phyloP scores from a whole-genome alignment of 805 yeast species.

The Suhomyces faveliae region DNA sequence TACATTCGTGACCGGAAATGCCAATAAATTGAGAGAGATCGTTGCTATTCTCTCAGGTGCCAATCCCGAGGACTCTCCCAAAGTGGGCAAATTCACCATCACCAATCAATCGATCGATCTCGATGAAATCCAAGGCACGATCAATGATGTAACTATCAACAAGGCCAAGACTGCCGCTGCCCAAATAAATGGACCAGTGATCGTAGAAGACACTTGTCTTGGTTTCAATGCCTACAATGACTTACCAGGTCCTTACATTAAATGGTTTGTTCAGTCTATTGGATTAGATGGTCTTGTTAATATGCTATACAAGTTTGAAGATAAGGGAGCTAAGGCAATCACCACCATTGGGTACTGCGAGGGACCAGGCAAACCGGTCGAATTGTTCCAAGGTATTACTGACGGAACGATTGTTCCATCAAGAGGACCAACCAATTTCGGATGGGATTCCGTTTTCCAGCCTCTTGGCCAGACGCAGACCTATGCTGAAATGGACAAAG shows the following conservation, averaged over 20 bases:
- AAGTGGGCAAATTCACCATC: constrained; percentile 51
- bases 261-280: constrained; percentile 81
- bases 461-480: constrained; percentile 69
- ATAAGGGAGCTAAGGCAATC: constrained; percentile 81
- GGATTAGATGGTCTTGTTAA: constrained; percentile 78
- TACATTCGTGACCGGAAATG: constrained; percentile 84
- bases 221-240: constrained; percentile 74
- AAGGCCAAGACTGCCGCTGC: constrained; percentile 76
- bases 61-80: constrained; percentile 18
- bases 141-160: constrained; percentile 75
- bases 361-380: constrained; percentile 71
- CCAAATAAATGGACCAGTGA: constrained; percentile 69
- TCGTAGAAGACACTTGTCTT: constrained; percentile 94
- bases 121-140: constrained; percentile 87
- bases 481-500: constrained; percentile 86
- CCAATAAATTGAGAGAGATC: constrained; percentile 84
- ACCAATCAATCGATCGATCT: constrained; percentile 71
- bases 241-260: constrained; percentile 92
- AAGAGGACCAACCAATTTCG: constrained; percentile 81
- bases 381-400: constrained; percentile 81
- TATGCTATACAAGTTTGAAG: constrained; percentile 77
- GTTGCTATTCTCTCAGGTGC: constrained; percentile 60
- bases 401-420: constrained; percentile 74
- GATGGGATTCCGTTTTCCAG: constrained; percentile 91
- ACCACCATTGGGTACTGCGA: constrained; percentile 92